Evolutionary conservation across 441 rosid genomes (phyloP).

Genomic region (Pelargonium fulgidum): DNA sequence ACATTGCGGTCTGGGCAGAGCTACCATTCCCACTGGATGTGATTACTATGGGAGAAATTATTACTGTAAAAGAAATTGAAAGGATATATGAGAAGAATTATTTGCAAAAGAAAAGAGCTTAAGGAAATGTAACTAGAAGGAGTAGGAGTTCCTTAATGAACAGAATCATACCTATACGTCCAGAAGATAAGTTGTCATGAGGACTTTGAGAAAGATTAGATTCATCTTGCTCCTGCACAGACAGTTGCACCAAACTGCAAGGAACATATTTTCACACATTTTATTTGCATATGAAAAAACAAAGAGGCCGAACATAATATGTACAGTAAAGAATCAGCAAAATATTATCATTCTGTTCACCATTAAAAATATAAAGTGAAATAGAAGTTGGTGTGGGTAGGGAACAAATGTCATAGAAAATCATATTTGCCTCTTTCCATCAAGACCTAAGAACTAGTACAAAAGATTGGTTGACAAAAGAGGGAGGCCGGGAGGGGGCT

Average conservation of each 20-base stretch:
- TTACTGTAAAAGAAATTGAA: background rate
- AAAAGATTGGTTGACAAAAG: background rate
- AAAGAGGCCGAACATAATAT: slow-evolving; percentile 8
- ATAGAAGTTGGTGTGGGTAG: background rate
- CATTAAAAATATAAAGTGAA: slow-evolving; percentile 4
- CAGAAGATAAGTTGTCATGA: slow-evolving; percentile 41
- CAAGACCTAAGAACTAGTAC: background rate
- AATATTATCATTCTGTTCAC: background rate
- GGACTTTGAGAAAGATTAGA: slow-evolving; percentile 38
- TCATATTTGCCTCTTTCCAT: background rate
- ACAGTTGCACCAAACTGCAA: slow-evolving; percentile 47
- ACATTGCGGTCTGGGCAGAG: background rate
- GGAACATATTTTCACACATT: slow-evolving; percentile 19
- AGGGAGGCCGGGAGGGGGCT: no score
- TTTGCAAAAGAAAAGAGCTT: background rate
- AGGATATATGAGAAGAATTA: background rate
- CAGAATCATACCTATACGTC: slow-evolving; percentile 47
- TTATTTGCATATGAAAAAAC: slow-evolving; percentile 10
- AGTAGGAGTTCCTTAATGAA: background rate
- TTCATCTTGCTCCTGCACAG: slow-evolving; percentile 52
- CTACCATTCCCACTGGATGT: background rate
- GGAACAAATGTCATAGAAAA: slow-evolving; percentile 5
- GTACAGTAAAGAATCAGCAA: slow-evolving; percentile 15
- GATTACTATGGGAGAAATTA: background rate
- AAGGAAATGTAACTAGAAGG: background rate